These are phyloP conservation scores for Herpotrichia juniperi DNA, from an alignment of 2,329 filamentous ascomycete species.

Conservation along the genomic window DNA sequence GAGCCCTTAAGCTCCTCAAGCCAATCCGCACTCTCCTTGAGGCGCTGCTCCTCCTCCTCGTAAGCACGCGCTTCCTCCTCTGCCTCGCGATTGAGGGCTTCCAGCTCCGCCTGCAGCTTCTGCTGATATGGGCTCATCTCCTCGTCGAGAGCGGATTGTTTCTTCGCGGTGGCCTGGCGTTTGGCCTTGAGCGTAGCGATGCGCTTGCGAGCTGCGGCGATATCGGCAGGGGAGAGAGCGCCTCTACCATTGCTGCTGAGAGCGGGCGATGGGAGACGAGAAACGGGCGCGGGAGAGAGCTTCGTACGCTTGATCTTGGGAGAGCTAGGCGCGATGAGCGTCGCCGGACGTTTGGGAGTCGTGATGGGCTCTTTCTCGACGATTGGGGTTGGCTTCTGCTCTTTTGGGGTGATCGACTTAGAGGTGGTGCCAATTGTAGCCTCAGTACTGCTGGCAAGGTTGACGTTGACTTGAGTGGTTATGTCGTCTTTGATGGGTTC, in stretches of 20 bases:
- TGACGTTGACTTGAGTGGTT: neutral
- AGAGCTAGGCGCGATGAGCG: neutral
- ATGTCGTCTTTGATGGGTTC: neutral
- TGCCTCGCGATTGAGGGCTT: slow-evolving; percentile 20
- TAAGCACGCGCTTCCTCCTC: slow-evolving; percentile 21
- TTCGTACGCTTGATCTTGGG: slow-evolving; percentile 15
- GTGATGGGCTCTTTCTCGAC: slow-evolving; percentile 2
- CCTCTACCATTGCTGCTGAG: slow-evolving; percentile 17
- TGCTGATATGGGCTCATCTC: slow-evolving; percentile 23
- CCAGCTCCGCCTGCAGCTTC: slow-evolving; percentile 27
- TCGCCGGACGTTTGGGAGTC: neutral
- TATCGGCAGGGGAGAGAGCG: neutral
- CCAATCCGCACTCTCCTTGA: slow-evolving; percentile 19
- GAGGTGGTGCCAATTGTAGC: neutral
- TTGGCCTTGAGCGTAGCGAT: slow-evolving; percentile 14
- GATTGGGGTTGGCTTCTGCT: neutral
- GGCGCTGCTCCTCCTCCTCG: slow-evolving; percentile 22
- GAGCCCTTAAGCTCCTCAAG: slow-evolving; percentile 22
- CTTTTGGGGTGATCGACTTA: neutral
- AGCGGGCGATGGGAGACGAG: slow-evolving; percentile 1
- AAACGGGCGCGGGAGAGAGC: neutral
- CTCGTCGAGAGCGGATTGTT: slow-evolving; percentile 20
- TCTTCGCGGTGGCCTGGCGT: slow-evolving; percentile 19
- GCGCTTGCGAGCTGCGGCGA: slow-evolving; percentile 23
- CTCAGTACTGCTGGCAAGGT: neutral